Evolutionary conservation across 371 early-diverging fungal species (phyloP), one percentile per base, ranked within the genome.

Genomic region (Lichtheimia ramosa): DNA sequence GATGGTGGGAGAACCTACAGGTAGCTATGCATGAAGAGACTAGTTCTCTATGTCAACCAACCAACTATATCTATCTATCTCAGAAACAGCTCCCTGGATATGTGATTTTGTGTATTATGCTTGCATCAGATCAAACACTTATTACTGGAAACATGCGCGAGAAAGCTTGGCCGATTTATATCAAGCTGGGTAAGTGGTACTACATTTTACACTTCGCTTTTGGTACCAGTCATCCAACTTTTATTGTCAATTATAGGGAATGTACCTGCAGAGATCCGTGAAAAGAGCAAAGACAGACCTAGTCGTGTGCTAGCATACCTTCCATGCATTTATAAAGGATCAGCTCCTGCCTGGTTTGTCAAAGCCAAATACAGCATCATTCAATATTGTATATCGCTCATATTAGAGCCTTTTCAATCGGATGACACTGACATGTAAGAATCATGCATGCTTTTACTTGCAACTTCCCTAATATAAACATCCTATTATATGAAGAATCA

Each of bases 221-320:
- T 2, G 23, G 3, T 21, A 50, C 5, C 50, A 24, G 21, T 13
- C 14, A 50, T 21, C 27, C 27, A 27, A 27, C 7, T 27, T 7
- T 5, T 7, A 27, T 4, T 3, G 7, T 24, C n/a, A 50, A 24
- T 0, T 3, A 50, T 27, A 50, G 51, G 51, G 3, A 50, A 50
- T 21, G 25, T 27, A 23, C 54, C 54, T 13, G 13, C 5, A 7
- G 43, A 40, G 5, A 54, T 54, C 10, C 40, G 54, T 10, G 34
- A 54, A 3, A 40, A 43, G 15, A 20, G 15, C 20, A 40, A 7
- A 14, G 21, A 40, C 54, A 18, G 43, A 20, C 21, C 54, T 18
- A 54, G 54, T 23, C 54, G 54, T 23, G 42, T 54, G 4, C 42
- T 54, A 25, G 54, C 54, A 40, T 54, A 41, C 42, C 24, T 54